phyloP scores from a whole-genome alignment of 352 stramenopile genomes.

The Globisporangium parvum region DNA sequence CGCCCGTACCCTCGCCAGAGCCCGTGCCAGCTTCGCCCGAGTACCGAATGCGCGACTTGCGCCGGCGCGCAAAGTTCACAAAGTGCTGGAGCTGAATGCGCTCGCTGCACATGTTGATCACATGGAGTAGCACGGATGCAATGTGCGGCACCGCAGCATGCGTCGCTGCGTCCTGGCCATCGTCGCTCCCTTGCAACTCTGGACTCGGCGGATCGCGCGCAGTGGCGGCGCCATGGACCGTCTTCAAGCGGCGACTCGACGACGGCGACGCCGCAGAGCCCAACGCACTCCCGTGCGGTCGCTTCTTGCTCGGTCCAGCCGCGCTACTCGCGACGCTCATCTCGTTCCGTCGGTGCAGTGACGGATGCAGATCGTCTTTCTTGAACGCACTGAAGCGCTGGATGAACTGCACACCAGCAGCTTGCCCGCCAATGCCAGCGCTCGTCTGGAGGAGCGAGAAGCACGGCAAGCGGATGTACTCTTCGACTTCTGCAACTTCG shows the following conservation, averaged over 20 bases:
- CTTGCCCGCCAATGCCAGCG: slow-evolving; percentile 40
- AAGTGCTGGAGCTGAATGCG: slow-evolving; percentile 85
- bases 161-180: not conserved
- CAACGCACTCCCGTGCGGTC: slow-evolving; percentile 10
- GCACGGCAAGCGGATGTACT: slow-evolving; percentile 70
- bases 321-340: slow-evolving; percentile 20
- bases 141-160: slow-evolving; percentile 51
- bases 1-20: slow-evolving; percentile 47
- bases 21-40: slow-evolving; percentile 66
- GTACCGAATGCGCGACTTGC: slow-evolving; percentile 79
- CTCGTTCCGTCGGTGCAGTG: slow-evolving; percentile 43
- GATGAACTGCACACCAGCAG: slow-evolving; percentile 81
- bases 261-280: slow-evolving; percentile 2
- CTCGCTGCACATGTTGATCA: slow-evolving; percentile 81
- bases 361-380: slow-evolving; percentile 61
- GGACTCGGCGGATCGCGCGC: slow-evolving; percentile 13
- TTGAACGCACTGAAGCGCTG: slow-evolving; percentile 80
- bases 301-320: slow-evolving; percentile 29
- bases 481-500: slow-evolving; percentile 42
- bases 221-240: slow-evolving; percentile 14
- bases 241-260: slow-evolving; percentile 27
- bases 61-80: slow-evolving; percentile 80
- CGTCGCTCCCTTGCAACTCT: slow-evolving; percentile 10
- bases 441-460: slow-evolving; percentile 80
- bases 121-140: slow-evolving; percentile 68